Percentiles rank a stretch among this genome's conserved stretches.
phyloP scores from a whole-genome alignment of 2,329 filamentous ascomycete genomes.

The Penicillium sp. region DNA sequence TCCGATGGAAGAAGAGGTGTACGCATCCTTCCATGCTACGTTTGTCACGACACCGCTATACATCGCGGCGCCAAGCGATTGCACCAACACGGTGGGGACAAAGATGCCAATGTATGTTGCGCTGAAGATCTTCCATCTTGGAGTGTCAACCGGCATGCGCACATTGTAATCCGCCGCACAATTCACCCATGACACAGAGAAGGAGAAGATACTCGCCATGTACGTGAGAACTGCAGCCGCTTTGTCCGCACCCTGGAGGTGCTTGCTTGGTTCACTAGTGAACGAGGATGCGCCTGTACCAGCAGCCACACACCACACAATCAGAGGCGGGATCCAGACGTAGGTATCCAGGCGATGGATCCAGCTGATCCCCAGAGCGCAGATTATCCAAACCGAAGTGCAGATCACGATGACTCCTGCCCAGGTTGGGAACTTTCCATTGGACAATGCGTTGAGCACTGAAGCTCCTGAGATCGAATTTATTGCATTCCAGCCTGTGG shows the following conservation, averaged over 20 bases:
- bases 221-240: constrained; percentile 36
- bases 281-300: constrained; percentile 37
- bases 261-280: constrained; percentile 26
- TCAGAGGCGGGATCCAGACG: constrained; percentile 38
- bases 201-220: constrained; percentile 39
- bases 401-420: constrained; percentile 40
- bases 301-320: constrained; percentile 41
- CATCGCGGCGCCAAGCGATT: constrained; percentile 34
- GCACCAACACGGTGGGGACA: constrained; percentile 33
- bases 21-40: constrained; percentile 28
- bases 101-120: constrained; percentile 21
- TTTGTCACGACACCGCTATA: constrained; percentile 30
- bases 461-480: constrained; percentile 40
- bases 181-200: constrained; percentile 40
- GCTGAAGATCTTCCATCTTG: constrained; percentile 33
- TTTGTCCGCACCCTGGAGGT: constrained; percentile 27
- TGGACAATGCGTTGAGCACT: constrained; percentile 35
- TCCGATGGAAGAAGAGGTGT: constrained; percentile 27
- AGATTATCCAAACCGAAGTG: constrained; percentile 38
- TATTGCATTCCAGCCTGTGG: constrained; percentile 41
- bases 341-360: constrained; percentile 39
- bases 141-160: constrained; percentile 37
- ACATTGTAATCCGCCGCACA: constrained; percentile 42
- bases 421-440: constrained; percentile 38
- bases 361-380: constrained; percentile 38